Evolutionary conservation across 352 stramenopile species (phyloP).

Genomic region (Globisporangium cederbergense): DNA sequence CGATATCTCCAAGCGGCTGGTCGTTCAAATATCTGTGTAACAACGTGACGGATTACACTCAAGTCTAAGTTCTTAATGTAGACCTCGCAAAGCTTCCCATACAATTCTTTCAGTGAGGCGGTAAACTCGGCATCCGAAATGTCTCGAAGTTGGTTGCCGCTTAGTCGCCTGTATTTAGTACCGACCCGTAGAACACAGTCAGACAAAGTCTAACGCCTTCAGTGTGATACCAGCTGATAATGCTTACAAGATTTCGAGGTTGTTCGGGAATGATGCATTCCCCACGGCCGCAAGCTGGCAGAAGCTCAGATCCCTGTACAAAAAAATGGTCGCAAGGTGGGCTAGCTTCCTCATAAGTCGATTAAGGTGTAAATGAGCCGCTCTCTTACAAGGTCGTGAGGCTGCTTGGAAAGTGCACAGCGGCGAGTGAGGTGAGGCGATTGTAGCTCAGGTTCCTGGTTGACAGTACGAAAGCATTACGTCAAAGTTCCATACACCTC

Average conservation of each 20-base stretch:
- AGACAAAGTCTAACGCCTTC: no score
- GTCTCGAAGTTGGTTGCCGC: constrained; percentile 4
- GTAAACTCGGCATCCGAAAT: constrained; percentile 4
- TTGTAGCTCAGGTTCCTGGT: constrained; percentile 2
- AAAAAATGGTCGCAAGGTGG: background rate
- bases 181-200: no score
- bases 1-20: constrained; percentile 2
- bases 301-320: constrained; percentile 1
- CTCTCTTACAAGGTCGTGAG: background rate
- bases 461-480: background rate
- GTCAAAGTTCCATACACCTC: background rate
- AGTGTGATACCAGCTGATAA: no score
- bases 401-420: background rate
- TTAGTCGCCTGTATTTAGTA: background rate
- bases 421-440: background rate
- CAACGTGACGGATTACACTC: background rate
- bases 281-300: background rate
- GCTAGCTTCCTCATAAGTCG: background rate
- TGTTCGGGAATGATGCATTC: background rate
- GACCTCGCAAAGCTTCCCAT: background rate
- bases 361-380: background rate
- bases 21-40: constrained; percentile 4
- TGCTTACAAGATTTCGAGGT: background rate
- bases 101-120: constrained; percentile 6
- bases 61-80: background rate